Evolutionary conservation across 2,329 filamentous ascomycete species (phyloP).

Genomic region (Tolypocladium tundrense): DNA sequence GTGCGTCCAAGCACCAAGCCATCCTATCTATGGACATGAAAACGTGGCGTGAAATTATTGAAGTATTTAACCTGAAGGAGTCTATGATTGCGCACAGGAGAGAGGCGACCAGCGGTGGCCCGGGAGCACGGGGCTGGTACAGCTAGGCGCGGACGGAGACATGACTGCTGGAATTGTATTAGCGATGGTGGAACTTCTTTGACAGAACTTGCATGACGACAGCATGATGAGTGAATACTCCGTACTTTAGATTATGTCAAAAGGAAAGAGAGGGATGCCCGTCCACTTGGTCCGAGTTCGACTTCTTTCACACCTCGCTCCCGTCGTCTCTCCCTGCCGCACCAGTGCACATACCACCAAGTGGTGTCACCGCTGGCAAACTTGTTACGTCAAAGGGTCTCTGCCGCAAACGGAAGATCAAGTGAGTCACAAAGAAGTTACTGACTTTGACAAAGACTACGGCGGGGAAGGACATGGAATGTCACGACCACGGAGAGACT

Average conservation of each 20-base stretch:
- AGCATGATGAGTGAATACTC: neutral
- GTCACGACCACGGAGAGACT: neutral
- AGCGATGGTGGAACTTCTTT: neutral
- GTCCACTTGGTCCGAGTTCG: neutral
- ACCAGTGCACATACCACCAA: neutral
- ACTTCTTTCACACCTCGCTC: neutral
- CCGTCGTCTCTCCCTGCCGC: neutral
- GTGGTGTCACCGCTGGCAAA: neutral
- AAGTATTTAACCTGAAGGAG: conserved; percentile 65
- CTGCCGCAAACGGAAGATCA: neutral
- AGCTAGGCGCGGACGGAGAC: conserved; percentile 27
- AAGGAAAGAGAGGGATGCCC: neutral
- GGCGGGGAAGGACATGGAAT: neutral
- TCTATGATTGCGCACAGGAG: conserved; percentile 77
- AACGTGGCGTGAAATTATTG: conserved; percentile 69
- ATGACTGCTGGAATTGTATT: neutral
- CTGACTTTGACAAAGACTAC: neutral
- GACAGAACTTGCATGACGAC: neutral
- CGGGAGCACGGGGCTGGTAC: conserved; percentile 57
- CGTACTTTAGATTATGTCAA: neutral
- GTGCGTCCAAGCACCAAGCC: conserved; percentile 66
- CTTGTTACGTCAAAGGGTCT: neutral
- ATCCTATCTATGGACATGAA: conserved; percentile 81
- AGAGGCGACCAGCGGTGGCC: conserved; percentile 41
- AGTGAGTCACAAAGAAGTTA: neutral